phyloP scores from a whole-genome alignment of 441 rosid genomes.

The Bocquillonia castaneifolia region DNA sequence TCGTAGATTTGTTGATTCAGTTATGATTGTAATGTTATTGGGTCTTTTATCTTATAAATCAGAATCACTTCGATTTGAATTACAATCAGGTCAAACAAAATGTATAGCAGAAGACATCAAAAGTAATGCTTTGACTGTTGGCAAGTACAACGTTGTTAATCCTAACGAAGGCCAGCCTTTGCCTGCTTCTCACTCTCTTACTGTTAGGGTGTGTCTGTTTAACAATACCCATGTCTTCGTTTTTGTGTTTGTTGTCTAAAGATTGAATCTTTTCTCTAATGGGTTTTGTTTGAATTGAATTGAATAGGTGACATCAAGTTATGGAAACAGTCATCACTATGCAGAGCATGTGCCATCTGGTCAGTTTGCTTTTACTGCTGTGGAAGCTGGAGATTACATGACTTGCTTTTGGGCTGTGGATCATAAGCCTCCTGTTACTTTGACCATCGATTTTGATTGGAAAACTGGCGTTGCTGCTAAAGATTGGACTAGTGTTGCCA shows the following conservation, averaged over 20 bases:
- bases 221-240: neutral
- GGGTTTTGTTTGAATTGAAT: neutral
- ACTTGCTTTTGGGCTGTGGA: slow-evolving; percentile 61
- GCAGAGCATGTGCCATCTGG: slow-evolving; percentile 60
- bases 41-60: slow-evolving; percentile 38
- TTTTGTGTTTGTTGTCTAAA: neutral
- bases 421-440: slow-evolving; percentile 34
- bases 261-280: neutral
- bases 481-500: slow-evolving; percentile 76
- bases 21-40: neutral
- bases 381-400: slow-evolving; percentile 60
- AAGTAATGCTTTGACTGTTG: slow-evolving; percentile 56
- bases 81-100: slow-evolving; percentile 59
- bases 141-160: slow-evolving; percentile 59
- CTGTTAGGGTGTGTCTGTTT: slow-evolving; percentile 43
- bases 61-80: slow-evolving; percentile 56
- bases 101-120: slow-evolving; percentile 87
- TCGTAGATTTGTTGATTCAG: neutral
- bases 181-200: slow-evolving; percentile 55
- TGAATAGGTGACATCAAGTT: slow-evolving; percentile 61
- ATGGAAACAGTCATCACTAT: slow-evolving; percentile 53
- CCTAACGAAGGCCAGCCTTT: slow-evolving; percentile 53
- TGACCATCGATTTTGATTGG: slow-evolving; percentile 79
- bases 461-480: slow-evolving; percentile 67
- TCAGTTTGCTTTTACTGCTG: slow-evolving; percentile 67